These are phyloP conservation scores for Pilasporangium apinafurcum DNA, from an alignment of 352 stramenopile genomes.

Conservation along the genomic window DNA sequence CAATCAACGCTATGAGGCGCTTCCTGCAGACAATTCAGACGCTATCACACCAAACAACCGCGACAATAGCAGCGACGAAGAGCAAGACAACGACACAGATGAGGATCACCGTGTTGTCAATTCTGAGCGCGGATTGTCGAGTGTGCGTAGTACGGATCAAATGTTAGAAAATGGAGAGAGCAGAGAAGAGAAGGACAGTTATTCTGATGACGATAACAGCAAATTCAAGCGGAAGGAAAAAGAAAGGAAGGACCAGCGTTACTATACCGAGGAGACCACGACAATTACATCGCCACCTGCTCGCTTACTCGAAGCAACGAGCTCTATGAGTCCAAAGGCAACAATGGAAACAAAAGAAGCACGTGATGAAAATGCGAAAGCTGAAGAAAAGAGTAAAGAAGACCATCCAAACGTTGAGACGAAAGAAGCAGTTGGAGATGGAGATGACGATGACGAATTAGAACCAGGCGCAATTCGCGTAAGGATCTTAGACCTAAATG, in stretches of 20 bases:
- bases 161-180: conserved; percentile 4
- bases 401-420: background rate
- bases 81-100: conserved; percentile 10
- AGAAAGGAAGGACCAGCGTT: too few species aligned
- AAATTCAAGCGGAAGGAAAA: too few species aligned
- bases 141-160: background rate
- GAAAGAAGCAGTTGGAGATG: background rate
- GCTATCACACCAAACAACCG: background rate
- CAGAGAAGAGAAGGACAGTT: conserved; percentile 2
- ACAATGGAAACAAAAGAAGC: too few species aligned
- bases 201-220: too few species aligned
- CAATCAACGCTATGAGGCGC: conserved; percentile 46
- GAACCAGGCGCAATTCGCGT: conserved; percentile 42
- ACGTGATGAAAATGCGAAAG: too few species aligned
- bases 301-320: too few species aligned
- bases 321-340: too few species aligned
- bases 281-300: too few species aligned
- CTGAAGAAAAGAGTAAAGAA: too few species aligned
- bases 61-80: background rate
- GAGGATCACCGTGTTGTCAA: conserved; percentile 11
- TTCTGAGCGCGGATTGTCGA: conserved; percentile 9
- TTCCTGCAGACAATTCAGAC: conserved; percentile 35
- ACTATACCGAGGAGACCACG: too few species aligned
- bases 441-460: conserved; percentile 9
- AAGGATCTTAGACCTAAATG: conserved; percentile 79